phyloP scores from a whole-genome alignment of 805 yeast species.

The Yarrowia sp. region DNA sequence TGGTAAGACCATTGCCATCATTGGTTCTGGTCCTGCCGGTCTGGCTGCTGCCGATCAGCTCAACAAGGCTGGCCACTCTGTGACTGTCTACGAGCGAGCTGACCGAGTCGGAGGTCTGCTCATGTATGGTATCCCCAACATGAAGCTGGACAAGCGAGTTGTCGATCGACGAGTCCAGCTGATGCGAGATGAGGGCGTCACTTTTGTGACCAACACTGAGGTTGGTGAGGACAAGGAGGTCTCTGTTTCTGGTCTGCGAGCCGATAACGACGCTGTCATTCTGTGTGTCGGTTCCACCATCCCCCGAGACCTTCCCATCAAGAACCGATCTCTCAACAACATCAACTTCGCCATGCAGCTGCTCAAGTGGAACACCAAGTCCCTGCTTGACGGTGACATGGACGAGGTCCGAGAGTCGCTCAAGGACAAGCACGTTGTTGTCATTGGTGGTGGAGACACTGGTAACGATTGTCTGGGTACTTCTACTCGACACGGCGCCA shows the following conservation, averaged over 20 bases:
- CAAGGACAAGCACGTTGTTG: constrained; percentile 89
- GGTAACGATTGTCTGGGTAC: constrained; percentile 99
- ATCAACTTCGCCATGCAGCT: constrained; percentile 95
- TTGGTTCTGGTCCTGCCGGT: constrained; percentile 99
- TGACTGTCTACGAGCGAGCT: constrained; percentile 90
- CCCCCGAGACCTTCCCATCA: constrained; percentile 92
- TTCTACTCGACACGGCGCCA: constrained; percentile 95
- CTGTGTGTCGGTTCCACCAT: constrained; percentile 95
- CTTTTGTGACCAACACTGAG: constrained; percentile 75
- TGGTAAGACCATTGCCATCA: constrained; percentile 81
- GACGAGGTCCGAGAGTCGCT: constrained; percentile 74
- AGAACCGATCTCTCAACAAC: constrained; percentile 89
- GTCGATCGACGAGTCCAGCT: constrained; percentile 93
- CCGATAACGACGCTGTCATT: constrained; percentile 78
- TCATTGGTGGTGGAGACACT: constrained; percentile 99
- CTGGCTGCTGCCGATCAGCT: constrained; percentile 96
- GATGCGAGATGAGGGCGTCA: constrained; percentile 87
- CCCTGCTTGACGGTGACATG: constrained; percentile 75
- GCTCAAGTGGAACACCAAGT: constrained; percentile 86
- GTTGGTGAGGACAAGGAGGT: constrained; percentile 76
- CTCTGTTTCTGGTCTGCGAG: constrained; percentile 70
- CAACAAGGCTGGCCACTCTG: constrained; percentile 93
- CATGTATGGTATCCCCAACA: constrained; percentile 99
- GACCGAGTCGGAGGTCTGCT: constrained; percentile 96
- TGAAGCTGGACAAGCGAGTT: constrained; percentile 93